Evolutionary conservation across 1,139 yeast genomes (phyloP).

Genomic region (Nadsonia commutata): DNA sequence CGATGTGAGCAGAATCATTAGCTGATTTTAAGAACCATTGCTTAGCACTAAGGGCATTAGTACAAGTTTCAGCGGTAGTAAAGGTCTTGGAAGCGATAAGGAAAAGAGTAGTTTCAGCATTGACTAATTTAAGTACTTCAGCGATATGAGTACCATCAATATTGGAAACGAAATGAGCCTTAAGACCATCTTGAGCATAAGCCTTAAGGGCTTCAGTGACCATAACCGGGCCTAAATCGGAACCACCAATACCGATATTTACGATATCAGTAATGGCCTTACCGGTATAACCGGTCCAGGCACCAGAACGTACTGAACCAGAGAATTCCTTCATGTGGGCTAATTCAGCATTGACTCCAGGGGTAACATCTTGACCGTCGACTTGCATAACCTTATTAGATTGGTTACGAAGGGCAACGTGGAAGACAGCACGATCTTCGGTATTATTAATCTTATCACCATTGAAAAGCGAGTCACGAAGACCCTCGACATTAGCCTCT

Average conservation of each 20-base stretch:
- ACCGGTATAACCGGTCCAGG: conserved; percentile 95
- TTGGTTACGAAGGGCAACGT: conserved; percentile 90
- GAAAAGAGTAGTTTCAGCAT: conserved; percentile 88
- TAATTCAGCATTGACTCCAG: conserved; percentile 80
- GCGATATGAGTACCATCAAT: conserved; percentile 97
- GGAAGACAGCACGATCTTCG: conserved; percentile 93
- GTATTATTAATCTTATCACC: conserved; percentile 93
- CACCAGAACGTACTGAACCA: conserved; percentile 76
- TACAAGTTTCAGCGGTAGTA: conserved; percentile 95
- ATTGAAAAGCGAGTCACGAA: conserved; percentile 80
- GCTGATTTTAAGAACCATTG: conserved; percentile 75
- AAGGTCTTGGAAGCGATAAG: conserved; percentile 94
- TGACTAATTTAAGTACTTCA: conserved; percentile 62
- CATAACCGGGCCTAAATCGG: conserved; percentile 98
- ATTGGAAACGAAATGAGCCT: conserved; percentile 89
- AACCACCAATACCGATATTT: conserved; percentile 97
- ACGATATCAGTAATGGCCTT: conserved; percentile 86
- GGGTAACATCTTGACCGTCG: conserved; percentile 77
- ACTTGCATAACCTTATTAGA: conserved; percentile 69
- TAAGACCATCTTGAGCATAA: conserved; percentile 61
- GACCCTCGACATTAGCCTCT: conserved; percentile 74
- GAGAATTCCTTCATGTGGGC: conserved; percentile 95
- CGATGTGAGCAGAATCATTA: conserved; percentile 55
- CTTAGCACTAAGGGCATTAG: conserved; percentile 93
- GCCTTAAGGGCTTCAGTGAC: conserved; percentile 95